These are phyloP conservation scores for Solanum aculeatissimum DNA, from an alignment of 305 asterid genomes.

Conservation along the genomic window DNA sequence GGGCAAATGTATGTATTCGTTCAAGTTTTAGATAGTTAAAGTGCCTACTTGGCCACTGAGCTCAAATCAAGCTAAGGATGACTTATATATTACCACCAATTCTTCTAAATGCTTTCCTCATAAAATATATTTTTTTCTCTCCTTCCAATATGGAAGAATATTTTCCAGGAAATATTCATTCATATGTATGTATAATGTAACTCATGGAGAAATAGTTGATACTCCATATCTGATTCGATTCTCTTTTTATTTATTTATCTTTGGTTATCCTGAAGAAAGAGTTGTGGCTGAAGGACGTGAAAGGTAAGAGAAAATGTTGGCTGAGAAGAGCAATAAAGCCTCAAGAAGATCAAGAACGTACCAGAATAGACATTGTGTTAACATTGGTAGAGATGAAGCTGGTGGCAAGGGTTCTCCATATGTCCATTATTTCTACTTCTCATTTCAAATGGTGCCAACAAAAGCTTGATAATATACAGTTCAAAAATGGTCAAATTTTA, in stretches of 20 bases:
- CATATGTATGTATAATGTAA: neutral
- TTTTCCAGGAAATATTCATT: no score
- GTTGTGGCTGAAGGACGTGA: conserved; percentile 19
- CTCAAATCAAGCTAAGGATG: no score
- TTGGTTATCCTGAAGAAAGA: conserved; percentile 20
- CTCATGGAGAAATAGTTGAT: neutral
- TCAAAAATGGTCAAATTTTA: conserved; percentile 12
- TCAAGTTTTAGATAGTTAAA: no score
- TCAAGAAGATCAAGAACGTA: neutral
- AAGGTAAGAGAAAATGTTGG: conserved; percentile 37
- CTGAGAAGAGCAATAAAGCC: conserved; percentile 26
- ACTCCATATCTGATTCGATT: neutral
- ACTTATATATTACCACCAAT: no score
- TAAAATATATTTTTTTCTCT: neutral
- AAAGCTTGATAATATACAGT: conserved; percentile 31
- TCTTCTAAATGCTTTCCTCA: no score
- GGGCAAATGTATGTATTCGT: no score
- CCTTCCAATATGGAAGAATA: neutral
- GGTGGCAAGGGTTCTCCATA: conserved; percentile 26
- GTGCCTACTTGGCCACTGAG: no score
- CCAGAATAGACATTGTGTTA: conserved; percentile 18
- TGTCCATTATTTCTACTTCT: conserved; percentile 22
- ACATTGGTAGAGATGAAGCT: conserved; percentile 33
- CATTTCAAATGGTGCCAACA: conserved; percentile 48
- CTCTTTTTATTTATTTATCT: neutral